phyloP scores from a whole-genome alignment of 208 protist species.

The Acanthamoeba culbertsoni region DNA sequence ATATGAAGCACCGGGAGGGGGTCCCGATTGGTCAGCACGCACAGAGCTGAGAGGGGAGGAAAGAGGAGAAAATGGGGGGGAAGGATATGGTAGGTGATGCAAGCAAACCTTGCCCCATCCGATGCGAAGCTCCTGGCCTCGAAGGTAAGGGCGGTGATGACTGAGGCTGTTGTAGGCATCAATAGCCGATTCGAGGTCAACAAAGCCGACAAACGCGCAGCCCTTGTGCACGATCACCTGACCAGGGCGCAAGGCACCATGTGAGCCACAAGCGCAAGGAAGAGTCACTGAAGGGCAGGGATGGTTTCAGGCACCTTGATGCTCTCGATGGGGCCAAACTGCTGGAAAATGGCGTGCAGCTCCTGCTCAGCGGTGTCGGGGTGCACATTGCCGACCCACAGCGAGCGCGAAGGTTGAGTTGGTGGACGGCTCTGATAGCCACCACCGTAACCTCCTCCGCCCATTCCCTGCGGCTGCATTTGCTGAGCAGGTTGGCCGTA shows the following conservation, averaged over 20 bases:
- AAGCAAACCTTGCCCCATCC: slow-evolving; percentile 40
- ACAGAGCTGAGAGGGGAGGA: not conserved
- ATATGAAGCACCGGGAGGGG: not conserved
- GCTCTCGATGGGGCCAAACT: not conserved
- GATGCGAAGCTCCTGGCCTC: slow-evolving; percentile 40
- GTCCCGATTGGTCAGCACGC: not conserved
- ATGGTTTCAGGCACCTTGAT: slow-evolving; percentile 1
- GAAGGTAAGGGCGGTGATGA: not conserved
- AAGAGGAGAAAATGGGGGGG: not conserved
- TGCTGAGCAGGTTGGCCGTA: not conserved
- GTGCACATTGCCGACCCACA: slow-evolving; percentile 46
- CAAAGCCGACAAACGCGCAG: slow-evolving; percentile 30
- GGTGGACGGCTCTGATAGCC: not conserved
- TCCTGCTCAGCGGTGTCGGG: slow-evolving; percentile 27
- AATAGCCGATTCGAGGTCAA: slow-evolving; percentile 13
- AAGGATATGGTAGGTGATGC: not conserved
- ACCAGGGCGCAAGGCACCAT: not conserved
- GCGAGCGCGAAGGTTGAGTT: not conserved
- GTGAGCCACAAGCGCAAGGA: not conserved
- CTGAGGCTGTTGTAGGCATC: not conserved
- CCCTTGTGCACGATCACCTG: slow-evolving; percentile 53
- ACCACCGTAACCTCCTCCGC: not conserved
- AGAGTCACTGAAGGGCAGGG: not conserved
- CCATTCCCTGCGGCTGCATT: not conserved
- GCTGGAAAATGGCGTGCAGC: slow-evolving; percentile 37